Evolutionary conservation across 2,329 filamentous ascomycete species (phyloP), one percentile per base, ranked within the genome.

Genomic region (Talaromyces islandicus): DNA sequence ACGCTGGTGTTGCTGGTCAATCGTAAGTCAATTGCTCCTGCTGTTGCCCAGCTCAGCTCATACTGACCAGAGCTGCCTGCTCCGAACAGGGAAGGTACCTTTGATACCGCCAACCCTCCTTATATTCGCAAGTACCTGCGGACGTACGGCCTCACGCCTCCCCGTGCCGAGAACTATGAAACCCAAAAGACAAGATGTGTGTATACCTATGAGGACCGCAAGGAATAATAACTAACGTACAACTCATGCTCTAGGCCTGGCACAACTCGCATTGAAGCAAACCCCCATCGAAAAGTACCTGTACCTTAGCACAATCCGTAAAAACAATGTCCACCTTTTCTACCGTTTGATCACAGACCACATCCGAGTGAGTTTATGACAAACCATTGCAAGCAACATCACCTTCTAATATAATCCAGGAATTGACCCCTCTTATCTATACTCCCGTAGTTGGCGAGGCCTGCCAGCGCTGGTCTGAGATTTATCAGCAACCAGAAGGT

Each of bases 401-500:
- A 25, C 10, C 19, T n/a, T 48, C 41, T 60, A 50, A 60, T 56
- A 57, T 60, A 50, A 63, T 66, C 60, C 67, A 78, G 70, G 78
- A 80, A 66, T 67, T 80, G 65, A 80, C 79, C 17, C 78, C 78
- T 55, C 68, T 81, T 61, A 80, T 81, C 64, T 81, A 81, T 65
- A 81, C 79, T 52, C 79, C 79, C 5, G 77, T 78, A 27, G 79
- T 99, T 69, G 94, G 94, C 70, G 93, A 97, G 74, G 94, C 96
- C 66, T 99, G 94, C 80, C 82, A 96, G 73, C 89, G 93, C 78
- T 99, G 96, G 85, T 96, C 92, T 43, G 91, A 93, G 69, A 86
- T 97, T 68, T 97, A 96, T 81, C 95, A 92, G 62, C 89, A 92
- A 67, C 92, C 94, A 24, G 94, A 97, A 82, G 92, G 89, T 80